Evolutionary conservation across 495 filamentous ascomycete genomes (phyloP).

Genomic region (Neurospora africana): DNA sequence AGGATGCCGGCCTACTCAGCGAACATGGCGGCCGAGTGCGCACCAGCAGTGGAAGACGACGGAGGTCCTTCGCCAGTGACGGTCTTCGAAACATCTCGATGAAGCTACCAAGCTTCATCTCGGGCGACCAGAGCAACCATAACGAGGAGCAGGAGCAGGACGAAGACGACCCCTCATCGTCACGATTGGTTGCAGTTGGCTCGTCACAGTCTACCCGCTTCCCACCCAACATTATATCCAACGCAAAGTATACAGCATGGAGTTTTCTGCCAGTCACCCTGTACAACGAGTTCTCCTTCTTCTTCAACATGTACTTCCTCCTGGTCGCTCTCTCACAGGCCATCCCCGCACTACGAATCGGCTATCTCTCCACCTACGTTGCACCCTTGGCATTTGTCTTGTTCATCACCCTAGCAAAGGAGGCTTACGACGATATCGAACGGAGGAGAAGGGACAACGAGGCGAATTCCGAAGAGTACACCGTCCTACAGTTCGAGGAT

Average conservation of each 20-base stretch:
- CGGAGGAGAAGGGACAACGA: constrained; percentile 78
- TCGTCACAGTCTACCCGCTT: constrained; percentile 43
- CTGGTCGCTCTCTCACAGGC: constrained; percentile 90
- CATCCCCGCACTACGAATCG: constrained; percentile 79
- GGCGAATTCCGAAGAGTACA: constrained; percentile 87
- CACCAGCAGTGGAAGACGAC: constrained; percentile 14
- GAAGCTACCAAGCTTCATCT: constrained; percentile 43
- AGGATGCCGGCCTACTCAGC: constrained; percentile 56
- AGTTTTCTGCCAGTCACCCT: constrained; percentile 89
- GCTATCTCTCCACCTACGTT: constrained; percentile 90
- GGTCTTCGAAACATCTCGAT: constrained; percentile 28
- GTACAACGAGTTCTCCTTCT: constrained; percentile 98
- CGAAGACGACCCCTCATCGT: constrained; percentile 44
- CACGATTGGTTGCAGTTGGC: constrained; percentile 41
- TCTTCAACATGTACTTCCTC: constrained; percentile 98
- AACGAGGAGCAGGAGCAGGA: constrained; percentile 30
- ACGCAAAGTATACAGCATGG: constrained; percentile 96
- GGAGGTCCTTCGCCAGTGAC: constrained; percentile 26
- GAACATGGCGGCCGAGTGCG: constrained; percentile 18
- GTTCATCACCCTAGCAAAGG: constrained; percentile 84
- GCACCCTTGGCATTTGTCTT: constrained; percentile 89
- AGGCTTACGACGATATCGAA: constrained; percentile 88
- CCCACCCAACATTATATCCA: constrained; percentile 83
- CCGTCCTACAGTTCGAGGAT: constrained; percentile 59
- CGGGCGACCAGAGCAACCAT: constrained; percentile 20